Conservation (phyloP, 495 filamentous ascomycete genomes). For the Penicillium ochrochloron region DNA sequence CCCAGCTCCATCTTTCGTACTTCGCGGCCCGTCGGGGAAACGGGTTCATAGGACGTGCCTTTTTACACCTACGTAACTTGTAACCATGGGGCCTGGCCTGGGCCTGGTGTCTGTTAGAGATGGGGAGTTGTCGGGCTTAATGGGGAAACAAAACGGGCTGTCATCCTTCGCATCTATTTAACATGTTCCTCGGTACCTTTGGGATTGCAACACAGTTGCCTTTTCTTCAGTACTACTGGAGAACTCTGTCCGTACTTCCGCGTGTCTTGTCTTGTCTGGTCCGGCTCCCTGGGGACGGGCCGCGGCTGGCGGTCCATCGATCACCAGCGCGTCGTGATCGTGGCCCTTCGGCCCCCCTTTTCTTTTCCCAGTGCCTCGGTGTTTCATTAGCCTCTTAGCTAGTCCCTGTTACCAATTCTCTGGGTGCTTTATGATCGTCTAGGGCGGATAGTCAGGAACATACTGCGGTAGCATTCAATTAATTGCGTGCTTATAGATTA, state of each 20-base stretch:
- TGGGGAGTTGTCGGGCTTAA: background rate
- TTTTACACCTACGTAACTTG: background rate
- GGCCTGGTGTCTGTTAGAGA: background rate
- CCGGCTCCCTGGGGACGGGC: slow-evolving; percentile 17
- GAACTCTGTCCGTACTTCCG: background rate
- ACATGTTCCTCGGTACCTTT: slow-evolving; percentile 27
- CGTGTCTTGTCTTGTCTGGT: slow-evolving; percentile 2
- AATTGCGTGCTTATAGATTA: background rate
- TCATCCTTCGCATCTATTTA: slow-evolving; percentile 13
- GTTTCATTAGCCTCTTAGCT: slow-evolving; percentile 15
- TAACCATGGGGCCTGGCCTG: background rate
- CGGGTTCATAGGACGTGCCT: background rate
- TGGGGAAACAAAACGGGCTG: background rate
- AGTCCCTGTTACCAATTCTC: slow-evolving; percentile 18
- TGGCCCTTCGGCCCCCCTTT: slow-evolving; percentile 5
- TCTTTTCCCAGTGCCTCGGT: slow-evolving; percentile 25
- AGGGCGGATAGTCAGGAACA: slow-evolving; percentile 2
- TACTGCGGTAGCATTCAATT: background rate
- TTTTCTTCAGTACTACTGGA: no score
- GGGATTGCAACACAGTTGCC: background rate
- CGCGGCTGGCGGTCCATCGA: slow-evolving; percentile 18
- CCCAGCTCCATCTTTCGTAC: slow-evolving; percentile 14
- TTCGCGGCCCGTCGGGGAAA: slow-evolving; percentile 26
- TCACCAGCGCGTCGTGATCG: slow-evolving; percentile 20
- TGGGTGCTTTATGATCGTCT: slow-evolving; percentile 14